Evolutionary conservation across 1,284 basidiomycete species (phyloP), one percentile per base, ranked within the genome.

Genomic region (Pseudozyma sp.): DNA sequence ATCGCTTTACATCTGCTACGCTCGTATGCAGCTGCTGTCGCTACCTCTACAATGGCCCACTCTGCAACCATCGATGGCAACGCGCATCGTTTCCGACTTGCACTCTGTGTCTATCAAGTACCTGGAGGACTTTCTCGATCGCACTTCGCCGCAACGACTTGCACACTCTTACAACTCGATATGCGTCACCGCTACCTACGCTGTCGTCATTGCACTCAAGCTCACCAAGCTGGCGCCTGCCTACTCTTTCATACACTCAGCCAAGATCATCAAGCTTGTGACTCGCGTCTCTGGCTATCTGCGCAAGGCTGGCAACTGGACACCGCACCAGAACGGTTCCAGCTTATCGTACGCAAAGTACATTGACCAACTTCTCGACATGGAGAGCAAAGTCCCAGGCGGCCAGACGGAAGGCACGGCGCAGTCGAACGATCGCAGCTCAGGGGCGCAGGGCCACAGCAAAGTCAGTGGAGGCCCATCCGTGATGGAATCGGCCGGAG

Each of bases 151-250:
- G 1, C 54, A 67, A 24, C 59, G 66, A 5, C 62, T 73, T 3
- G 67, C 66, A 2, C 62, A 73, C 35, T 73, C 65, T 1, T 73
- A 73, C 56, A 73, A 73, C 49, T 73, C 70, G 16, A 67, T 73
- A 37, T 73, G 60, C 51, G 66, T 73, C 30, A 68, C 70, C 5
- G 70, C 70, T 13, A 67, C 65, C 37, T 73, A 73, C 24, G 64
- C 60, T 17, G 59, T 68, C 19, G 67, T 68, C 45, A 60, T 73
- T 17, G 60, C 70, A 5, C 65, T 69, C 50, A 67, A 68, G 37
- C 62, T 73, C 39, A 68, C 66, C 47, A 65, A 69, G 40, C 55
- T 73, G 6, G 66, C 70, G 0, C 51, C 56, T 4, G 49, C 55
- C 13, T 69, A 68, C 48, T 57, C 64, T 0, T 73, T 73, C 44